Evolutionary conservation across 2,329 filamentous ascomycete species (phyloP).

Genomic region (Claviceps arundinis): DNA sequence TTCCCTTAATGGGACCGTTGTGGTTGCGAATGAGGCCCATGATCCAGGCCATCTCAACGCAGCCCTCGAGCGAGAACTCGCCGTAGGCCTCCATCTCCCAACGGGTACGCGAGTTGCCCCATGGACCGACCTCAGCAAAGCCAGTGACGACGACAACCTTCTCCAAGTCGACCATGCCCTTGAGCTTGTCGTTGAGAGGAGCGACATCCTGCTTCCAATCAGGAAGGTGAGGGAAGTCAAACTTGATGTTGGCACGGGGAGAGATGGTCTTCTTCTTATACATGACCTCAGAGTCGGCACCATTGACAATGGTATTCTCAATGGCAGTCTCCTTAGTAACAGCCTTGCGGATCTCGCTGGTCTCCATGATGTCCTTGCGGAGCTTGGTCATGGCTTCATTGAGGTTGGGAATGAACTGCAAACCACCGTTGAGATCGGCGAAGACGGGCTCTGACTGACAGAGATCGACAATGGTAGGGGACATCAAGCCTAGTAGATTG

Average conservation of each 20-base stretch:
- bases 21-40: constrained; percentile 99
- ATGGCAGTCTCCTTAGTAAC: constrained; percentile 92
- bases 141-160: constrained; percentile 96
- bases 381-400: constrained; percentile 90
- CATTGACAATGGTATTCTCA: constrained; percentile 95
- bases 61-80: constrained; percentile 93
- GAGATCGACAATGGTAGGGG: constrained; percentile 81
- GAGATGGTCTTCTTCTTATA: constrained; percentile 93
- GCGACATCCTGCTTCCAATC: constrained; percentile 87
- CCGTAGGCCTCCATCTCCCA: constrained; percentile 99
- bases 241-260: constrained; percentile 95
- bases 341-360: constrained; percentile 81
- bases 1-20: constrained; percentile 90
- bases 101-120: constrained; percentile 94
- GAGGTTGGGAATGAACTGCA: constrained; percentile 93
- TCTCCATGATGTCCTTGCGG: constrained; percentile 89
- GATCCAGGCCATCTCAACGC: constrained; percentile 99
- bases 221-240: constrained; percentile 80
- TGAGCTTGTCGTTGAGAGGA: constrained; percentile 75
- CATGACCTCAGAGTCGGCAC: constrained; percentile 77
- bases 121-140: constrained; percentile 90
- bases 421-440: constrained; percentile 90
- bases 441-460: constrained; percentile 94
- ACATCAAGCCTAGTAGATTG: constrained; percentile 93
- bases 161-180: constrained; percentile 97